Evolutionary conservation across 306 rosid species (phyloP), one percentile per base, ranked within the genome.

Genomic region (Prosopis cineraria): DNA sequence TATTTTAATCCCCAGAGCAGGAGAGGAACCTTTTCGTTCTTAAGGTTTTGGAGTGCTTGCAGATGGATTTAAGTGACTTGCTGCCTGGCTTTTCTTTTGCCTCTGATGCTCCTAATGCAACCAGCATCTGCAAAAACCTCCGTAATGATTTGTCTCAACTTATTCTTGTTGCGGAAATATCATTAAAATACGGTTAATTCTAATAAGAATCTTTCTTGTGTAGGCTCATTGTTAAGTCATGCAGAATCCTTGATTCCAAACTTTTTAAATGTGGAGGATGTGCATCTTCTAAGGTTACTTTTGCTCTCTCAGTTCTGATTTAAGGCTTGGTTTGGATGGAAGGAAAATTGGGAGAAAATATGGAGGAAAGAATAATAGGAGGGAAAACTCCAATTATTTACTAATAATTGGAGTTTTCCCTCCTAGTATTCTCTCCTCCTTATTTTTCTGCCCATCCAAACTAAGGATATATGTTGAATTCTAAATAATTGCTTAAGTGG

Each of bases 221-320:
- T 76, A 95, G 98, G 97, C 76, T 95, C 98, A 20, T 84, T 95
- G 90, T 79, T 91, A 87, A 89, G 87, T 77, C 98, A 95, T 78
- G 97, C 98, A 47, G 97, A 95, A 84, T 95, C 98, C 60, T 88
- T 95, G 79, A 89, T 91, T 89, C 98, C 98, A 56, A 88, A 70
- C 73, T 87, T 84, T 72, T 85, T 95, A 75, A 95, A 82, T 70
- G 88, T 76, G 84, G 98, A 95, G 86, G 98, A 95, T 87, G 82
- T 92, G 75, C 97, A 88, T 79, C 95, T 92, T 71, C 71, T 95
- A 72, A 95, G 98, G 98, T 95, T 71, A 78, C 59, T 17, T 64
- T 63, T 24, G 31, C 63, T 25, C 73, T 74, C 31, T 58, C 6
- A 40, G 72, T 37, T 71, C 77, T 78, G 3, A n/a, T 17, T 66